Evolutionary conservation across 148 eudicot species (phyloP), one percentile per base, ranked within the genome.

Genomic region (Bassia scoparia): DNA sequence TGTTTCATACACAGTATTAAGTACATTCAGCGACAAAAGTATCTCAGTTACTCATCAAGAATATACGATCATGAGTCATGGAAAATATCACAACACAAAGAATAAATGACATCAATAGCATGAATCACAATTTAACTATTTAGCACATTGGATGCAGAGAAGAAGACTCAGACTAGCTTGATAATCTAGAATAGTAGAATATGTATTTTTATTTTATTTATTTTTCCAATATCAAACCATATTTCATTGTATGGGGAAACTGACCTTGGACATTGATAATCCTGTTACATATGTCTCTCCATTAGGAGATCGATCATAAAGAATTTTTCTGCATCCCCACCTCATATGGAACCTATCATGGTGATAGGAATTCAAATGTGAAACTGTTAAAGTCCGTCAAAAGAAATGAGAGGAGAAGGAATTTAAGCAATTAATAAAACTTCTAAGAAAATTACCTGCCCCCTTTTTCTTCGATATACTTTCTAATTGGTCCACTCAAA

Each of bases 291-390:
- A 89, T 50, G 87, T 80, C 26, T 83, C 82, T 67, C 98, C 98
- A 77, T 86, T 83, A 52, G 86, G 63, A 74, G 89, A 89, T 88
- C 54, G 91, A 54, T 86, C 91, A 78, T 89, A 81, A 59, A 91
- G 89, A 64, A 95, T 50, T 82, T 91, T 88, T 81, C 98, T 90
- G 87, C 98, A 95, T 74, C 98, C 98, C 98, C 98, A 95, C 77
- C 98, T 84, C 38, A 95, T 77, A 85, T 95, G 98, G 77, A 95
- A 95, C 85, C 98, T 94, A 74, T 50, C 59, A 73, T 20, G 78
- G 46, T 44, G 11, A 41, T 37, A 56, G 53, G 63, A 38, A 68
- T 56, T 74, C n/a, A 49, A 68, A 69, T 68, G 38, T 50, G 46
- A 14, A 41, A 63, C 5, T 33, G 41, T 64, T 26, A 64, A 49